Evolutionary conservation across 768 basidiomycete genomes (phyloP).

Genomic region (Podaxis pistillaris): DNA sequence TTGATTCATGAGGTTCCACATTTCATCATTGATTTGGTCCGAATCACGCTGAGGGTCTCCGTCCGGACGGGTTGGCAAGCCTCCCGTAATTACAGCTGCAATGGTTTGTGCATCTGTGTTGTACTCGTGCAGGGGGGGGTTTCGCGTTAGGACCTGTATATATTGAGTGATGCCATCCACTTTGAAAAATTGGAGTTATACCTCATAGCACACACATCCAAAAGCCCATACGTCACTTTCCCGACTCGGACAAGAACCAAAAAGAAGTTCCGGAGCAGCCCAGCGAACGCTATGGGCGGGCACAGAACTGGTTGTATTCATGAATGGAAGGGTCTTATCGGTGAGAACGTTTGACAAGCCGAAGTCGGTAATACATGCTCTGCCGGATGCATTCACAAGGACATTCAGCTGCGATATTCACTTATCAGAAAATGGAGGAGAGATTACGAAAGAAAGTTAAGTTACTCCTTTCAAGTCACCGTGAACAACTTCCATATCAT

Average conservation of each 20-base stretch:
- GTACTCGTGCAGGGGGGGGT: neutral
- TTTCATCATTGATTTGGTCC: neutral
- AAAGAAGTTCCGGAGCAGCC: constrained; percentile 22
- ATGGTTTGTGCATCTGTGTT: neutral
- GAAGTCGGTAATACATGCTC: constrained; percentile 19
- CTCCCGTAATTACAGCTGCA: no score
- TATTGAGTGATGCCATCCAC: neutral
- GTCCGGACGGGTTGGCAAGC: neutral
- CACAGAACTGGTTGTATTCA: neutral
- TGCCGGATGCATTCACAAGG: neutral
- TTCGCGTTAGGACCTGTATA: neutral
- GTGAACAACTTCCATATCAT: constrained; percentile 16
- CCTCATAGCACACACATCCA: constrained; percentile 21
- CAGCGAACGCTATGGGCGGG: constrained; percentile 13
- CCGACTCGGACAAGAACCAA: neutral
- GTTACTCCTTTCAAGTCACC: constrained; percentile 23
- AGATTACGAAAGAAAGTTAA: neutral
- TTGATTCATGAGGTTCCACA: neutral
- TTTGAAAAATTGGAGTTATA: neutral
- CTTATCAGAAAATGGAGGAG: neutral
- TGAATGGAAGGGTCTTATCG: neutral
- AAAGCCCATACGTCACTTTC: constrained; percentile 22
- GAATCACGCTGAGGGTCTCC: neutral
- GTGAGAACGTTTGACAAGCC: constrained; percentile 17
- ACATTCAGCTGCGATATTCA: neutral